Evolutionary conservation across 1,139 yeast species (phyloP).

Genomic region (Nadsonia commutata): DNA sequence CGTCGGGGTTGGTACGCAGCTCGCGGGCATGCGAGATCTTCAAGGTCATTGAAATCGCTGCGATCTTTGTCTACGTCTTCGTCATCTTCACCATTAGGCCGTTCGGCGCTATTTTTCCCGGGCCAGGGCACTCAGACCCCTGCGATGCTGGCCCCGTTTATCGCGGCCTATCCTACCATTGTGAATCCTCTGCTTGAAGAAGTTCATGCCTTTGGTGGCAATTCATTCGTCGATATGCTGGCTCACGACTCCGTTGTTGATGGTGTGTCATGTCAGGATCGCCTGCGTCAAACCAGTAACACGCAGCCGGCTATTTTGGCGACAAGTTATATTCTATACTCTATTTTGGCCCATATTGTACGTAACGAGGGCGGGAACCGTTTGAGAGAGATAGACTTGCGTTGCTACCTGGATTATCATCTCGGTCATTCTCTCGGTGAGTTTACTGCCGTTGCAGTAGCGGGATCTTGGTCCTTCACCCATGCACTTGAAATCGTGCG

Average conservation of each 20-base stretch:
- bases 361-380: slow-evolving; percentile 10
- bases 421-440: slow-evolving; percentile 56
- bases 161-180: slow-evolving; percentile 12
- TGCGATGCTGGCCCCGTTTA: slow-evolving; percentile 21
- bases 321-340: slow-evolving; percentile 29
- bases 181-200: slow-evolving; percentile 19
- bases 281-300: slow-evolving; percentile 29
- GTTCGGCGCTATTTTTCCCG: slow-evolving; percentile 16
- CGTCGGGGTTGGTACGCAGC: no score
- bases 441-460: slow-evolving; percentile 36
- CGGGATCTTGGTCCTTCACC: slow-evolving; percentile 29
- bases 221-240: slow-evolving; percentile 16
- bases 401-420: slow-evolving; percentile 12
- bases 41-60: no score
- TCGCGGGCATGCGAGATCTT: no score
- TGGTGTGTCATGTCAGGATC: slow-evolving; percentile 9
- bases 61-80: no score
- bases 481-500: slow-evolving; percentile 37
- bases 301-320: slow-evolving; percentile 52
- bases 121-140: slow-evolving; percentile 29
- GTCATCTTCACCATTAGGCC: background rate
- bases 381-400: background rate
- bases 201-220: slow-evolving; percentile 18
- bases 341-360: slow-evolving; percentile 20
- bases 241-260: slow-evolving; percentile 11